These are phyloP conservation scores for Salix brachista DNA, from an alignment of 345 rosid species.

Conservation along the genomic window DNA sequence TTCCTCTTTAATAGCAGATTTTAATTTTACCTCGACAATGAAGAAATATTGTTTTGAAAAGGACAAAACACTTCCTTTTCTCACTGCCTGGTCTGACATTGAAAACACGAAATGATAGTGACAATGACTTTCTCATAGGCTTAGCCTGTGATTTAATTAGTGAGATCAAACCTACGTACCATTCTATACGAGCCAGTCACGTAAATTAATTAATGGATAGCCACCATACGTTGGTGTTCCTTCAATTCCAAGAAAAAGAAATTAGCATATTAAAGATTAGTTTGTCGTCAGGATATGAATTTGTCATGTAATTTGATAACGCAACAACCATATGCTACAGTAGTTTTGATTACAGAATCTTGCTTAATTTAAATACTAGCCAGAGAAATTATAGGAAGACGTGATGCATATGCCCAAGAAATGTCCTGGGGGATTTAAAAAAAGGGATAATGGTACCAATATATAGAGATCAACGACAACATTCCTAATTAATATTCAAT, in stretches of 20 bases:
- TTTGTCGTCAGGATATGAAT: neutral
- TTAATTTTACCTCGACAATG: too few relatives aligned
- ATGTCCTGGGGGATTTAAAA: neutral
- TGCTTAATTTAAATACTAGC: neutral
- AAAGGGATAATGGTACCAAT: neutral
- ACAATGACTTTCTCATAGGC: neutral
- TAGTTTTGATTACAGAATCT: neutral
- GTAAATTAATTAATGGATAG: neutral
- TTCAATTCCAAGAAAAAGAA: neutral
- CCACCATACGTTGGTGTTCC: neutral
- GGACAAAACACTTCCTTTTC: too few relatives aligned
- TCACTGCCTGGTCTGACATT: too few relatives aligned
- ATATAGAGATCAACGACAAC: too few relatives aligned
- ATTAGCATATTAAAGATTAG: neutral
- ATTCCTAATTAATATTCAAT: neutral
- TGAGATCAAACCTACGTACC: neutral
- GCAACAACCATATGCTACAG: neutral
- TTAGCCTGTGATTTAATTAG: neutral
- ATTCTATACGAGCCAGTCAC: neutral
- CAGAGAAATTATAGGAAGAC: neutral
- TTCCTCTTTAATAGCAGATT: too few relatives aligned
- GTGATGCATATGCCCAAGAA: neutral
- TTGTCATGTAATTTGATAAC: neutral
- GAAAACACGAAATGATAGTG: too few relatives aligned
- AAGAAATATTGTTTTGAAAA: too few relatives aligned